These are phyloP conservation scores for Fraxinus dipetala DNA, from an alignment of 305 asterid genomes.

Conservation along the genomic window DNA sequence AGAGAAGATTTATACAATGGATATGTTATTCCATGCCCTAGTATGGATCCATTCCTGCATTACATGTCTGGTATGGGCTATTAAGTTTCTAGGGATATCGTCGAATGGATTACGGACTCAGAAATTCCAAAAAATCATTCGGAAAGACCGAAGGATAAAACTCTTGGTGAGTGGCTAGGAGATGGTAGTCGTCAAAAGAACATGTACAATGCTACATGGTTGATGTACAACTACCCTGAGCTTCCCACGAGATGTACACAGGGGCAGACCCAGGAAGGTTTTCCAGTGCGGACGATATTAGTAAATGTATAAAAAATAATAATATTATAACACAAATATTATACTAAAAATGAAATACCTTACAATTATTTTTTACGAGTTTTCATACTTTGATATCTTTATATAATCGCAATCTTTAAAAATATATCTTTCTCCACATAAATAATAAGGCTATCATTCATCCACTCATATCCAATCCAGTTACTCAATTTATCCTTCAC, in stretches of 20 bases:
- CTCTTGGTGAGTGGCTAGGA: constrained; percentile 73
- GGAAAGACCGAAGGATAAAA: constrained; percentile 68
- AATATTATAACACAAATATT: no score
- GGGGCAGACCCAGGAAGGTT: no score
- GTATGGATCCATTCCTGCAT: constrained; percentile 71
- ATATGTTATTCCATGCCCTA: constrained; percentile 72
- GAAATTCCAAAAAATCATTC: constrained; percentile 59
- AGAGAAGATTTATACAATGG: constrained; percentile 73
- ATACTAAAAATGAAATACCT: no score
- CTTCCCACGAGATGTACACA: constrained; percentile 57
- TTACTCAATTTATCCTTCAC: no score
- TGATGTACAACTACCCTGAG: constrained; percentile 80
- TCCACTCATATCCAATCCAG: no score
- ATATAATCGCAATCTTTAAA: no score
- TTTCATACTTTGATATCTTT: no score
- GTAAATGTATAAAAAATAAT: no score
- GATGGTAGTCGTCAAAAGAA: constrained; percentile 65
- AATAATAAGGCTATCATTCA: no score
- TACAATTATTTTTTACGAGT: no score
- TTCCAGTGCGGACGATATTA: no score
- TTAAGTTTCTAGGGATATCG: constrained; percentile 73
- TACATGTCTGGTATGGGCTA: constrained; percentile 98
- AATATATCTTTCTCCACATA: no score
- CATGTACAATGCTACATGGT: constrained; percentile 79
- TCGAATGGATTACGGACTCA: constrained; percentile 64